Evolutionary conservation across 108 stramenopile genomes (phyloP).

Genomic region (Ochromonas danica): DNA sequence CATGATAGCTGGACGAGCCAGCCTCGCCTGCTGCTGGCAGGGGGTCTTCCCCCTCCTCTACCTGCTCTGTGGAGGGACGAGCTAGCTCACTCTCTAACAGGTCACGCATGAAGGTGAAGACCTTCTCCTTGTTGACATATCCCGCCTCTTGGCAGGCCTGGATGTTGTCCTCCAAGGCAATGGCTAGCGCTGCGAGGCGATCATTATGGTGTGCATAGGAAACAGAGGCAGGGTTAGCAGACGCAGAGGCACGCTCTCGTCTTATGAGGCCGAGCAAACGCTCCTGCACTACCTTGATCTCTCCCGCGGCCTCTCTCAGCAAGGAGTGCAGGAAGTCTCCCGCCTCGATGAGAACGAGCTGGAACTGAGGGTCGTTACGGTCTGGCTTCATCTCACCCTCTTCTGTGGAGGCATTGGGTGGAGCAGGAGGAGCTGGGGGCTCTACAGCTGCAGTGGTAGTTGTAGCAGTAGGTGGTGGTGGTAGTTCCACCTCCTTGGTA

Average conservation of each 20-base stretch:
- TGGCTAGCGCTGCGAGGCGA: not conserved
- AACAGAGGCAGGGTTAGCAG: not conserved
- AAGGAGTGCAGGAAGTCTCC: not conserved
- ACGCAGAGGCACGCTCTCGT: not conserved
- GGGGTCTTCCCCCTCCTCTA: not conserved
- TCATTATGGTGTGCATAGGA: not conserved
- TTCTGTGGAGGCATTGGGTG: too few species aligned
- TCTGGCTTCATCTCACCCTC: not conserved
- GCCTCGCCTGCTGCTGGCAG: not conserved
- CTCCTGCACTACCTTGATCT: not conserved
- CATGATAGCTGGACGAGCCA: constrained; percentile 1
- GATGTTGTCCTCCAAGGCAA: constrained; percentile 25
- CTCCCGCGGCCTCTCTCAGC: not conserved
- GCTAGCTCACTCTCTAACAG: too few species aligned
- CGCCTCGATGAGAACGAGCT: not conserved
- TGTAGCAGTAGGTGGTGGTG: too few species aligned
- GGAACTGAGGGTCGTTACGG: not conserved
- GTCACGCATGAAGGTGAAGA: not conserved
- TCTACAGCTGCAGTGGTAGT: too few species aligned
- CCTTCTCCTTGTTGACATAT: constrained; percentile 20
- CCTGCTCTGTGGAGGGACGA: too few species aligned
- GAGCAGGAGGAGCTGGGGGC: too few species aligned
- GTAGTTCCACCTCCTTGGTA: not conserved
- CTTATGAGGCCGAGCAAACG: not conserved
- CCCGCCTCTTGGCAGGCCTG: constrained; percentile 2